Base-by-base conservation (phyloP, 108 stramenopile genomes). In the Bacterosira constricta region DNA sequence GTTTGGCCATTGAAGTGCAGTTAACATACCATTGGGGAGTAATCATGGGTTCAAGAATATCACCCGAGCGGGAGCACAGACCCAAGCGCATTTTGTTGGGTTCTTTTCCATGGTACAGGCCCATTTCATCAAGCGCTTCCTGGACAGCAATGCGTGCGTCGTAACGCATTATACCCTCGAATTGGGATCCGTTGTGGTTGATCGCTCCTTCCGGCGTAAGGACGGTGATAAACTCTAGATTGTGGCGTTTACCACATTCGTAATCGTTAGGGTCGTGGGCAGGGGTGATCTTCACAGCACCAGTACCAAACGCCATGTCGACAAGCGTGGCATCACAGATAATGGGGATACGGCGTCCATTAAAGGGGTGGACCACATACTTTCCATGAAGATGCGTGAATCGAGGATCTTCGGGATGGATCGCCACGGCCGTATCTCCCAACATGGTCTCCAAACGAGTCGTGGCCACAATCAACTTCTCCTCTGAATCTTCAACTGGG, bases 381-480 rank as follows among this genome's bases (percentile, higher is more conserved):
- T 97, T 98, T 49, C 98, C 99, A 74, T 99, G 98, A 29, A 99
- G 83, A 78, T 98, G 97, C 63, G 79, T 96, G 91, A 99, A 99
- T 15, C 99, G 82, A 17, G 86, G 77, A 88, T 99, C 99, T 34
- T 99, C 92, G 1, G 99, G 99, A 69, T 93, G 38, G 26, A 99
- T 94, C 6, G 99, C 98, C 18, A 99, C 99, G 59, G 96, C 99
- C 6, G 92, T 96, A 85, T 99, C 99, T 54, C 99, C 99, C 55
- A 99, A 81, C 98, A 99, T 99, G 34, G 99, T 99, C 84, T 99
- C 99, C 63, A 99, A 79, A 88, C 99, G 98, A 5, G 99, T 99
- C 20, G 99, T 99, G 1, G 99, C 99, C 34, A 99, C 97, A 53
- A 97, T 84, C 58, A 99, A 66, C 64, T 94, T 83, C 83, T 99